Percentiles rank a stretch among this genome's conserved stretches.
Conservation (phyloP, 2,329 filamentous ascomycete species). For the Fusarium sarcochroum region DNA sequence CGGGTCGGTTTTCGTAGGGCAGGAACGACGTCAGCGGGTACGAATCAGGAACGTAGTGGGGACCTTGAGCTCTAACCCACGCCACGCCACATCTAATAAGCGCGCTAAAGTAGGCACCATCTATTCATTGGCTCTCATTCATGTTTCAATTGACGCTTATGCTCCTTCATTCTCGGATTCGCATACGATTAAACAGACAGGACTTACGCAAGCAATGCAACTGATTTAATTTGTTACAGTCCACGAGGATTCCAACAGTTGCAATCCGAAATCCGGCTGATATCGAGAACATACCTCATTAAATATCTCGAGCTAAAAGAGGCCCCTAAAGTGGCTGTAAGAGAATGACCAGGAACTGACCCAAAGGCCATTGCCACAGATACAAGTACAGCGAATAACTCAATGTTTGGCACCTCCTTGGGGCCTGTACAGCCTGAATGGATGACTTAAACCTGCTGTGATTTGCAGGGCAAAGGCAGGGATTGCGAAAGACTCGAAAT, state of each 20-base stretch:
- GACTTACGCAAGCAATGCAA: conserved; percentile 5
- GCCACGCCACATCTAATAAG: conserved; percentile 14
- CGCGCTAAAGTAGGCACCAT: conserved; percentile 1
- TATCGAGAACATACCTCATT: too few relatives aligned
- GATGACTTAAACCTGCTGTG: not conserved
- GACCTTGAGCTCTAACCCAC: conserved; percentile 16
- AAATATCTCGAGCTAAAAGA: too few relatives aligned
- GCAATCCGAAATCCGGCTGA: too few relatives aligned
- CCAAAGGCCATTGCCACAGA: too few relatives aligned
- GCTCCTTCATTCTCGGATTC: not conserved
- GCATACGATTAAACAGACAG: not conserved
- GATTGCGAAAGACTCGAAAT: not conserved
- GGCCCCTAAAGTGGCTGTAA: too few relatives aligned
- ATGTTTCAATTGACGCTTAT: not conserved
- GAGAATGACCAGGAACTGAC: too few relatives aligned
- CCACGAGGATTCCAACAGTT: too few relatives aligned
- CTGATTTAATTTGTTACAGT: not conserved
- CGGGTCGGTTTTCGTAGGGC: conserved; percentile 22
- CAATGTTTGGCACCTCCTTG: too few relatives aligned
- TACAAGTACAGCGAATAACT: too few relatives aligned
- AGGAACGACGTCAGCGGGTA: conserved; percentile 31
- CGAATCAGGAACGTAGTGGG: conserved; percentile 27
- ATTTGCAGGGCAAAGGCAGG: not conserved
- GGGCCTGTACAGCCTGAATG: too few relatives aligned
- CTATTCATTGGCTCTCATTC: not conserved